Evolutionary conservation across 176 grass and related monocot species (phyloP).

Genomic region (Oryza rufipogon): DNA sequence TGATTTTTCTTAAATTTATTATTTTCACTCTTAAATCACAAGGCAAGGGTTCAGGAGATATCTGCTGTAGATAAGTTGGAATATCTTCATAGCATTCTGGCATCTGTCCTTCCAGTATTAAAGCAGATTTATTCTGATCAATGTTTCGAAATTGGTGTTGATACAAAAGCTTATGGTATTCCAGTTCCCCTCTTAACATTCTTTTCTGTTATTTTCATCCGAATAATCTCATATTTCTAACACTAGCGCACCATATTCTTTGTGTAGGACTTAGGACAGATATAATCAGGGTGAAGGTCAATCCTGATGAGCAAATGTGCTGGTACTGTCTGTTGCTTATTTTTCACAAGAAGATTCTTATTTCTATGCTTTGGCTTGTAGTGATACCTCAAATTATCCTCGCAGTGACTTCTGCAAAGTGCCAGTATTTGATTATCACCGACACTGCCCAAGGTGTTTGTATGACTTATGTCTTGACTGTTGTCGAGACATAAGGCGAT

Average conservation of each 20-base stretch:
- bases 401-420: constrained; percentile 93
- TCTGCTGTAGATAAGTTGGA: constrained; percentile 79
- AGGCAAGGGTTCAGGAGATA: constrained; percentile 94
- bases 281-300: constrained; percentile 84
- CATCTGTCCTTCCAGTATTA: constrained; percentile 80
- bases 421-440: constrained; percentile 92
- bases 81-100: constrained; percentile 95
- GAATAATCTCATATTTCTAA: constrained; percentile 36
- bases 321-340: constrained; percentile 65
- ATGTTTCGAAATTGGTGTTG: constrained; percentile 91
- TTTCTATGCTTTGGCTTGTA: constrained; percentile 17
- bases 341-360: constrained; percentile 11
- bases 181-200: constrained; percentile 26
- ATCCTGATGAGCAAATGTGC: constrained; percentile 91
- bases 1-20: constrained; percentile 25
- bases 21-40: constrained; percentile 29
- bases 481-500: constrained; percentile 74
- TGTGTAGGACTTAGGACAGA: constrained; percentile 74
- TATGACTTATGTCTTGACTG: constrained; percentile 93
- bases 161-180: constrained; percentile 86
- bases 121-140: constrained; percentile 82
- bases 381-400: constrained; percentile 26
- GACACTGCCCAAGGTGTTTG: constrained; percentile 78
- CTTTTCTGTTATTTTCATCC: background rate
- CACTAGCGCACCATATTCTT: constrained; percentile 20